Evolutionary conservation across 179 eudicot genomes (phyloP), one percentile per base, ranked within the genome.

Genomic region (Drosera spatulata): DNA sequence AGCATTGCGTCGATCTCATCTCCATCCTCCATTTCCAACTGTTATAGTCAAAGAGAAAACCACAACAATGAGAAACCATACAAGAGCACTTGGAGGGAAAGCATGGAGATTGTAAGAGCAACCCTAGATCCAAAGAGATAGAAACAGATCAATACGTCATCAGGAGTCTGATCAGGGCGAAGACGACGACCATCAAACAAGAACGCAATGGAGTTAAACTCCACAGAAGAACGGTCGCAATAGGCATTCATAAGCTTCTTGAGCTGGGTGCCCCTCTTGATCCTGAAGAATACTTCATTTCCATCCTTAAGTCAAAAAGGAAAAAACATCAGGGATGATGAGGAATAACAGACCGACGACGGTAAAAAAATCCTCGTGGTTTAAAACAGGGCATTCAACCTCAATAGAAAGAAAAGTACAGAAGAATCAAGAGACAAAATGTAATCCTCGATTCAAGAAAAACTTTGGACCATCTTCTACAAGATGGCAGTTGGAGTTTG

Each of bases 231-330:
- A 7, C 77, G 71, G 61, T 76, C 80, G 60, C 80, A 76, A 47
- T 76, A 76, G 46, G 80, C 80, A 62, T 59, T 73, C 80, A 76
- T 76, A 50, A 76, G 77, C 63, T 76, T 76, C 77, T 66, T 66
- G 53, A 76, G 49, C 39, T 73, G 69, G 7, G 80, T 72, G 39
- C 66, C 65, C 10, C 74, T 70, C 72, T 76, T 76, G 59, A 73
- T 72, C 67, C 80, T 62, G 12, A 76, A 76, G 72, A 76, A 72
- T 2, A 72, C 71, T 58, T 76, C 80, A 60, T 69, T 72, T 8
- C 80, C 80, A 47, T 76, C 80, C 80, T 22, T 22, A 1, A 22
- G 33, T 22, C 33, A 22, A 22, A 22, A 22, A n/a, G n/a, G 33
- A 1, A 22, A 22, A 22, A 22, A 22, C 33, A 22, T 22, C 33